phyloP scores from a whole-genome alignment of 495 filamentous ascomycete species.

The Tuber umbilicatum region DNA sequence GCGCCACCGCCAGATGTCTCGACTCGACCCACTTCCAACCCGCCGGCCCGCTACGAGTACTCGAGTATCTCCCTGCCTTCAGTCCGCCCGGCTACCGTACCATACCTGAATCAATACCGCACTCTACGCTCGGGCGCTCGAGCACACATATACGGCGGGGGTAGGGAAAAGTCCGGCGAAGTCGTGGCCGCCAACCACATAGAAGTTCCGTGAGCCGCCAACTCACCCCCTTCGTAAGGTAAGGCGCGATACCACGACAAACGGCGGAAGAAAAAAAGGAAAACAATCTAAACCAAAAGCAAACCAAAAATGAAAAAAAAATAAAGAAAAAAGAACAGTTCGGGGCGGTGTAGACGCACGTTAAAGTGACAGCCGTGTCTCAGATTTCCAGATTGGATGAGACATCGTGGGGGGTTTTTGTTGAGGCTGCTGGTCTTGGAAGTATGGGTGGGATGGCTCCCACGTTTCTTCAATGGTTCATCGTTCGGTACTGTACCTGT shows the following conservation, averaged over 20 bases:
- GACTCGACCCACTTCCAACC: background rate
- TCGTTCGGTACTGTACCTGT: background rate
- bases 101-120: background rate
- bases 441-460: background rate
- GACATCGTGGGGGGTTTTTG: background rate
- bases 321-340: background rate
- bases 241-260: background rate
- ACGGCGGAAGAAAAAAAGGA: background rate
- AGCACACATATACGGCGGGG: background rate
- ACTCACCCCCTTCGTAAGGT: too few species aligned
- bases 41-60: background rate
- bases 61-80: background rate
- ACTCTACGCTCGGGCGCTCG: too few species aligned
- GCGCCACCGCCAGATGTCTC: background rate
- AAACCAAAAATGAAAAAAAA: background rate
- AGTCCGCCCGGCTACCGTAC: background rate
- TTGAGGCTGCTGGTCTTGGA: background rate
- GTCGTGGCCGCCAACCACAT: too few species aligned
- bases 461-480: background rate
- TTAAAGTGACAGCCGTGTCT: background rate
- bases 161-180: too few species aligned
- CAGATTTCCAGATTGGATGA: background rate
- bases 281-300: background rate
- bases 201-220: too few species aligned
- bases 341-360: background rate